Evolutionary conservation across 1,284 basidiomycete species (phyloP), one percentile per base, ranked within the genome.

Genomic region (Cryptococcus sp.): DNA sequence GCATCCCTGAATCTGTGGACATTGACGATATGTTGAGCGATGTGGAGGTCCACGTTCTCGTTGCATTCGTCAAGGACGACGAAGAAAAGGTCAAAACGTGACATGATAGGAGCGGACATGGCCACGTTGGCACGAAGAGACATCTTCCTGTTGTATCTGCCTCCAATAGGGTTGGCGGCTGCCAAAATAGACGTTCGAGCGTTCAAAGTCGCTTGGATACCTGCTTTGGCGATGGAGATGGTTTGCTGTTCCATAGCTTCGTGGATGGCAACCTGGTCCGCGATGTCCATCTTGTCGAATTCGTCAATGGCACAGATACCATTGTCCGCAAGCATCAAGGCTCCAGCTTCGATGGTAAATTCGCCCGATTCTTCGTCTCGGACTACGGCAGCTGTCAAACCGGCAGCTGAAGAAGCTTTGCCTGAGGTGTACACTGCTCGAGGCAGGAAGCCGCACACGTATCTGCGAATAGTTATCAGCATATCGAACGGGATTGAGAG

Each of bases 231-330:
- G 67, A 99, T 98, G 39, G 93, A 97, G 72, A 99, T 98, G 1
- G 95, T 99, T 81, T 99, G 95, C 80, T 99, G 95, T 86, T 99
- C 95, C 95, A 99, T 99, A 2, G 96, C 94, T 84, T 99, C 95
- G 84, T 99, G 96, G 68, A 99, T 99, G 39, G 96, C 96, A 46
- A 99, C 93, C 78, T 99, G 96, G 78, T 99, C 96, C 2, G 91
- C 88, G 49, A 98, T 86, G 78, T 99, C 95, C 96, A 99, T 99
- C 82, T 99, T 99, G 85, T 99, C 95, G 76, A 99, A 99, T 79
- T 99, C 96, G 81, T 99, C 96, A 72, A 99, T 99, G 16, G 95
- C 94, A 74, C 96, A 99, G 76, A 99, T 98, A 20, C 96, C 96
- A 69, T 99, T 99, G 82, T 99, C 96, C 7, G 96, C 96, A 3